Percentiles rank a stretch among this genome's conserved stretches.
These are phyloP conservation scores for Papiliotrema fonsecae DNA, from an alignment of 1,284 basidiomycete genomes.

Conservation along the genomic window DNA sequence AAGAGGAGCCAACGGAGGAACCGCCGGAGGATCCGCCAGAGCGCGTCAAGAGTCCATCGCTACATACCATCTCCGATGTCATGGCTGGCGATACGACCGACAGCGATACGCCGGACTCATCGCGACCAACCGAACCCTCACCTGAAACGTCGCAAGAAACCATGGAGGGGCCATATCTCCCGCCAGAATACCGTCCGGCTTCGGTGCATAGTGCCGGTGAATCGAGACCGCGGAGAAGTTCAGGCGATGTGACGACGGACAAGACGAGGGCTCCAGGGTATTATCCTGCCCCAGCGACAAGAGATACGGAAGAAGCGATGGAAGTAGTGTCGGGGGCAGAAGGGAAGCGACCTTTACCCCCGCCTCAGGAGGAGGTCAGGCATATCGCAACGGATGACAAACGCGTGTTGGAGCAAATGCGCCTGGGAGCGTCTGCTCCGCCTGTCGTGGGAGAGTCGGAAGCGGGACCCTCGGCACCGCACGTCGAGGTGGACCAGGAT, in stretches of 20 bases:
- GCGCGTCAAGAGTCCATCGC: neutral
- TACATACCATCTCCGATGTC: neutral
- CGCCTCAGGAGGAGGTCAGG: conserved; percentile 6
- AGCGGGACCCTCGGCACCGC: conserved; percentile 36
- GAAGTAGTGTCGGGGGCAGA: conserved; percentile 36
- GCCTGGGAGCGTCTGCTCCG: conserved; percentile 39
- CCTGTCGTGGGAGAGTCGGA: conserved; percentile 12
- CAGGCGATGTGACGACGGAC: conserved; percentile 16
- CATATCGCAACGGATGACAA: conserved; percentile 49
- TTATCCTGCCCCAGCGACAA: conserved; percentile 46
- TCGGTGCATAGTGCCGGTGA: conserved; percentile 7
- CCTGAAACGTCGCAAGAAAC: neutral
- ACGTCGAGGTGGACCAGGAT: conserved; percentile 40
- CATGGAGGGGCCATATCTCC: conserved; percentile 4
- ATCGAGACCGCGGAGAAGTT: neutral
- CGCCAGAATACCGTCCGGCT: conserved; percentile 27
- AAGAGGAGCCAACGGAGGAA: conserved; percentile 13
- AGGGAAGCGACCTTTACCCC: conserved; percentile 29
- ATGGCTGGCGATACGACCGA: conserved; percentile 1
- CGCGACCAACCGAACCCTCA: neutral
- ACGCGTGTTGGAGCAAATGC: conserved; percentile 37
- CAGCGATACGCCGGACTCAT: neutral
- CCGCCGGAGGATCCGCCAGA: conserved; percentile 7
- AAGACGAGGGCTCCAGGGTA: conserved; percentile 41
- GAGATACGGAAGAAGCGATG: conserved; percentile 41